Conservation (phyloP, 2,329 filamentous ascomycete genomes). For the Stachybotrys elegans region DNA sequence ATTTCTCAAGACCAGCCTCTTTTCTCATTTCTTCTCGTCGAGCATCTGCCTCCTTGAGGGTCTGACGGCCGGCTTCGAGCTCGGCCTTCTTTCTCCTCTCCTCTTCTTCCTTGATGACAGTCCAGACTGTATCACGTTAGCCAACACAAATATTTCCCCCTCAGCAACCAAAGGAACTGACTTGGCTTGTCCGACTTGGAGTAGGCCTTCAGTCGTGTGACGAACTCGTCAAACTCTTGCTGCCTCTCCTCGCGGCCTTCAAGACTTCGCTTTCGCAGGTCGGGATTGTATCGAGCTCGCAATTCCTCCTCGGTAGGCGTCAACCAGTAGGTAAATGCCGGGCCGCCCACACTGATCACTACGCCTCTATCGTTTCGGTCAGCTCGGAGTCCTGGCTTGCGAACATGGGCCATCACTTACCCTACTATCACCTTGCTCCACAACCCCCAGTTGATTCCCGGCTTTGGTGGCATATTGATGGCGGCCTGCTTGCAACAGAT, state of each 20-base stretch:
- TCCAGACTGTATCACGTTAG: constrained; percentile 37
- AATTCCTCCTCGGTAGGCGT: constrained; percentile 87
- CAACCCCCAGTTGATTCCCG: constrained; percentile 48
- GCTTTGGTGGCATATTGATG: constrained; percentile 32
- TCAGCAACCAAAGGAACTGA: constrained; percentile 37
- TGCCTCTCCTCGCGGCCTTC: constrained; percentile 70
- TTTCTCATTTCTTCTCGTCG: constrained; percentile 44
- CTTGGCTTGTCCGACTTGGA: constrained; percentile 89
- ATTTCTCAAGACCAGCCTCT: constrained; percentile 39
- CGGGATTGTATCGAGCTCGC: constrained; percentile 87
- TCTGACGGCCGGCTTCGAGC: constrained; percentile 27
- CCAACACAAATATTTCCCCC: too few relatives aligned
- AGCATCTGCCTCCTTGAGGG: constrained; percentile 35
- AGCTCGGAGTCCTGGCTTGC: constrained; percentile 9
- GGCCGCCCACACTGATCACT: constrained; percentile 73
- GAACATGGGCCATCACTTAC: constrained; percentile 42
- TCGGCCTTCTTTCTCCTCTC: constrained; percentile 34
- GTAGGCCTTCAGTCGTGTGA: constrained; percentile 77
- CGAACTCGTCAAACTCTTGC: constrained; percentile 86
- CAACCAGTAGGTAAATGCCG: constrained; percentile 74
- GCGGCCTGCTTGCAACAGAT: too few relatives aligned
- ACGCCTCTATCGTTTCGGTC: constrained; percentile 52
- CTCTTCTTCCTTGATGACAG: constrained; percentile 45
- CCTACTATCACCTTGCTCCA: constrained; percentile 66
- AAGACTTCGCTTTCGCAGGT: constrained; percentile 84